These are phyloP conservation scores for Aspergillus funiculosus DNA, from an alignment of 495 filamentous ascomycete genomes.

Conservation along the genomic window DNA sequence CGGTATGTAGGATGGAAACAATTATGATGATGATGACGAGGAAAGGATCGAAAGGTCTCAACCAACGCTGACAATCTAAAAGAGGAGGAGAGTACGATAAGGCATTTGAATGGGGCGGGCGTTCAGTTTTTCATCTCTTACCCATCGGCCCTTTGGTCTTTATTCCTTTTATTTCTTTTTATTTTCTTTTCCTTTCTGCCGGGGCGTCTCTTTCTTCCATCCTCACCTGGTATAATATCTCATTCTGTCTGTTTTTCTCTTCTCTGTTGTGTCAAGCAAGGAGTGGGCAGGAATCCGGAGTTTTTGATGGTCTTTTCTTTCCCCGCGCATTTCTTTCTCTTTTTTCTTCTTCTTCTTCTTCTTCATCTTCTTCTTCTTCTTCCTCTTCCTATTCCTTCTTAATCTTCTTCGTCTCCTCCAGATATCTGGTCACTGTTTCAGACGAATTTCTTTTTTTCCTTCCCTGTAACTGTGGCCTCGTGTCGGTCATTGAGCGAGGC, in stretches of 20 bases:
- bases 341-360: neutral
- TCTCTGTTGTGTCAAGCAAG: slow-evolving; percentile 31
- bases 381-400: neutral
- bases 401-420: neutral
- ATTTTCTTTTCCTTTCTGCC: slow-evolving; percentile 8
- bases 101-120: slow-evolving; percentile 10
- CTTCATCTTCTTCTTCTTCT: neutral
- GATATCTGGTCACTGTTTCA: slow-evolving; percentile 8
- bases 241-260: slow-evolving; percentile 18
- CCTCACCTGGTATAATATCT: neutral
- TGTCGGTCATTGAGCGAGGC: neutral
- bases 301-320: slow-evolving; percentile 11
- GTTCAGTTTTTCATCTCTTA: slow-evolving; percentile 2
- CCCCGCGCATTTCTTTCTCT: neutral
- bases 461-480: slow-evolving; percentile 27
- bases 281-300: slow-evolving; percentile 31
- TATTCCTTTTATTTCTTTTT: slow-evolving; percentile 13
- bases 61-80: too few relatives aligned
- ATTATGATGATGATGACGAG: slow-evolving; percentile 4
- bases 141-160: neutral
- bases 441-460: slow-evolving; percentile 13
- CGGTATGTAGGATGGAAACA: neutral
- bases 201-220: too few relatives aligned
- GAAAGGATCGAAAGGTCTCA: neutral
- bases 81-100: slow-evolving; percentile 5